Conservation (phyloP, 2,329 filamentous ascomycete species). For the Zymoseptoria tritici region DNA sequence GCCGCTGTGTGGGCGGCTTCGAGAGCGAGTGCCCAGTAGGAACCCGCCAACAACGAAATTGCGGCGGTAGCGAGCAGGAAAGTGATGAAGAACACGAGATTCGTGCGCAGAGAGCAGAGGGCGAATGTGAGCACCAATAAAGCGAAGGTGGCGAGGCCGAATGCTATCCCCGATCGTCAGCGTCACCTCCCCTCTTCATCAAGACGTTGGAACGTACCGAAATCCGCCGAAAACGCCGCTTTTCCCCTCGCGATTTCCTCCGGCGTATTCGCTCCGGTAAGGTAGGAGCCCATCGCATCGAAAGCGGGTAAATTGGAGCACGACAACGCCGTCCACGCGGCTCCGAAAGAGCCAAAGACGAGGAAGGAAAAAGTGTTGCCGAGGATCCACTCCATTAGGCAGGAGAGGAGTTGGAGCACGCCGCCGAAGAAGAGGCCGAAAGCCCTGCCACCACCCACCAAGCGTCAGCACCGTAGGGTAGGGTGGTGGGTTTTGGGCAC, state of each 20-base stretch:
- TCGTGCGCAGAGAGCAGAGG: conserved; percentile 5
- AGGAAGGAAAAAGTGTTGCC: conserved; percentile 8
- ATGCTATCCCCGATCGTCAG: no score
- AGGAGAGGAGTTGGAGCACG: conserved; percentile 4
- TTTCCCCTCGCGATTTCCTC: background rate
- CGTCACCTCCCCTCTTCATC: no score
- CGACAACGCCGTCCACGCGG: conserved; percentile 4
- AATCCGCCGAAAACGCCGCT: conserved; percentile 4
- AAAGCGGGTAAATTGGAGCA: background rate
- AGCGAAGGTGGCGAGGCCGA: conserved; percentile 7
- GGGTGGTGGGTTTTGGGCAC: background rate
- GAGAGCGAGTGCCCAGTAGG: conserved; percentile 2
- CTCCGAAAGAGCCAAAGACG: conserved; percentile 5
- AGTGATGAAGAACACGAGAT: conserved; percentile 4
- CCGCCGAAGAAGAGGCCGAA: conserved; percentile 7
- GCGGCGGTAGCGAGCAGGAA: conserved; percentile 1
- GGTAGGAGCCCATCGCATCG: background rate
- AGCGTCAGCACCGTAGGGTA: no score
- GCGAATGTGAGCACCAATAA: conserved; percentile 9
- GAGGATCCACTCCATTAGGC: conserved; percentile 5
- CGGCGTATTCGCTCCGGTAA: background rate
- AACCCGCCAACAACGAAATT: conserved; percentile 2
- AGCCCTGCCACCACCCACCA: no score
- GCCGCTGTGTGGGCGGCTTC: background rate
- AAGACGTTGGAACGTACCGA: no score